These are phyloP conservation scores for Saccharum spontaneum DNA, from an alignment of 176 grass and related monocot genomes.

Conservation along the genomic window DNA sequence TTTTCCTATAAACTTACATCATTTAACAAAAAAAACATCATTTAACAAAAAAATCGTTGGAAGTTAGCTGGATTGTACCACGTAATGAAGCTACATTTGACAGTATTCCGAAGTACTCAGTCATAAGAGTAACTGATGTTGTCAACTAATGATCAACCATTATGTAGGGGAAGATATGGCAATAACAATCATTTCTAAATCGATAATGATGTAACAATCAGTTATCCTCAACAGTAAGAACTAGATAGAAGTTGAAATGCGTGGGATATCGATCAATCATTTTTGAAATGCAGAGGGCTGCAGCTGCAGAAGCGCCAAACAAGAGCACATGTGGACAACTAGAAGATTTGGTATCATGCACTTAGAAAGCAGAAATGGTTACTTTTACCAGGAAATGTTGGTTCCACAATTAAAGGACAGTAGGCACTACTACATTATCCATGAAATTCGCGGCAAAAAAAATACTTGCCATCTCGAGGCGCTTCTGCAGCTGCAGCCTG, in stretches of 20 bases:
- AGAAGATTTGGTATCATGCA: not conserved
- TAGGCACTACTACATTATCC: not conserved
- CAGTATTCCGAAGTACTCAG: not conserved
- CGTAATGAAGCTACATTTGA: not conserved
- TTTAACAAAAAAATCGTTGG: not conserved
- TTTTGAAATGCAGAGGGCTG: not conserved
- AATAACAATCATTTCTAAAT: not conserved
- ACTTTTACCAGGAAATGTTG: not conserved
- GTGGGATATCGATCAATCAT: not conserved
- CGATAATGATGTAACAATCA: not conserved
- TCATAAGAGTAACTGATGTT: not conserved
- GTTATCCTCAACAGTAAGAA: constrained; percentile 3
- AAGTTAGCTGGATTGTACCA: not conserved
- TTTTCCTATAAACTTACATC: not conserved
- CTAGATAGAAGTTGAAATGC: not conserved
- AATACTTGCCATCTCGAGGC: constrained; percentile 51
- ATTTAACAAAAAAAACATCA: not conserved
- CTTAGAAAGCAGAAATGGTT: not conserved
- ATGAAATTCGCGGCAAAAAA: not conserved
- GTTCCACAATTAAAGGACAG: not conserved
- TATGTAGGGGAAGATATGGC: not conserved
- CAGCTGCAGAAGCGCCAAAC: not conserved
- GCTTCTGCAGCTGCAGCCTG: constrained; percentile 78
- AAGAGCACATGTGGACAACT: not conserved
- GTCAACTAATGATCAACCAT: not conserved